Conservation (phyloP, 225 moss, liverwort and hornwort species). For the Pseudoscleropodium purum region DNA sequence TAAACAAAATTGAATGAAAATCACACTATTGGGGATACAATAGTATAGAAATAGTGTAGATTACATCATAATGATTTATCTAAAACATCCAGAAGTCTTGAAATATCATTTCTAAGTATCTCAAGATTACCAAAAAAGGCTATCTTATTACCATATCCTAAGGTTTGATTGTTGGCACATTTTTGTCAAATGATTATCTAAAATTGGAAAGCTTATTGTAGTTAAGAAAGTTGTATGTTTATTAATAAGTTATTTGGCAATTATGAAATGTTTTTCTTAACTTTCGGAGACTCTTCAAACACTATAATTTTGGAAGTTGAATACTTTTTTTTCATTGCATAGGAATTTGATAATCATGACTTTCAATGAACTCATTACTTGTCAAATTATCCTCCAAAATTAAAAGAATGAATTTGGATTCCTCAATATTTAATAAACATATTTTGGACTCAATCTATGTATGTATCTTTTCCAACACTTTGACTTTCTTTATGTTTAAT, state of each 20-base stretch:
- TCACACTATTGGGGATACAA: neutral
- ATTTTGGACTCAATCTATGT: accelerated
- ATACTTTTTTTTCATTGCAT: neutral
- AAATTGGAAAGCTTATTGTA: neutral
- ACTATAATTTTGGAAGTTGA: neutral
- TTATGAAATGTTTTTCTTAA: neutral
- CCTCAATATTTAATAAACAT: accelerated
- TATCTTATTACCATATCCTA: too few relatives aligned
- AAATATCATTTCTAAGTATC: neutral
- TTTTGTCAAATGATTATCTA: neutral
- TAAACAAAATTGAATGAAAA: neutral
- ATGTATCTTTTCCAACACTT: neutral
- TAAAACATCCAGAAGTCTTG: neutral
- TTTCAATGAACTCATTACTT: neutral
- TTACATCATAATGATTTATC: neutral
- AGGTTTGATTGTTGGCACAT: neutral
- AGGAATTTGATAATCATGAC: neutral
- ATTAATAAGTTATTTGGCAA: neutral
- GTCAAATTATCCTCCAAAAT: accelerated
- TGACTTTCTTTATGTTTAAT: neutral
- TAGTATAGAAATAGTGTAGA: neutral
- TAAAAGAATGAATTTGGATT: neutral
- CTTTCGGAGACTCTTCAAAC: neutral
- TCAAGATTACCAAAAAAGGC: neutral
- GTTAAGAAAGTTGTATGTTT: neutral